Base-by-base conservation (phyloP, 495 filamentous ascomycete species). In the Hypoxylon crocopeplum region DNA sequence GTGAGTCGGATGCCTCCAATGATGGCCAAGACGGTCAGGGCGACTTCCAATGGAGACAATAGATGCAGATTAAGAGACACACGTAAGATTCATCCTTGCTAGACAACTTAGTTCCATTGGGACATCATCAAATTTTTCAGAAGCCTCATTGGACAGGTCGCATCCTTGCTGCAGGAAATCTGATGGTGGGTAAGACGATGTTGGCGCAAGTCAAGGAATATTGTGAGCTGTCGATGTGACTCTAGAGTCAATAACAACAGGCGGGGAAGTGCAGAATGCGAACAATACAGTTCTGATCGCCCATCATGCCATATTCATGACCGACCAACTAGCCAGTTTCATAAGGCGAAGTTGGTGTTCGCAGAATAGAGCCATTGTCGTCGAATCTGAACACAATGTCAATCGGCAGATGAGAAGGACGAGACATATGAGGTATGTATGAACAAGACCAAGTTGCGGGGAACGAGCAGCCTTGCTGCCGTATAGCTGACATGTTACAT, bases 101-200 rank as follows among this genome's bases (percentile, higher is more conserved):
- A 27, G 42, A 34, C 39, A 17, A 15, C 38, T 44, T 51, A 3
- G 29, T 45, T 24, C 20, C n/a, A 46, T 59, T 64, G 34, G 61
- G 29, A 51, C 8, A 32, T 50, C 19, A 30, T 30, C 17, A 37
- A 34, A 37, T 33, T 47, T 33, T 45, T 25, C 19, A 11, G 16
- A 29, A 10, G 40, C 45, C 25, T 38, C 17, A 59, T 64, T 64
- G 61, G 61, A 48, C 10, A 1, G 48, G 45, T 42, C 16, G 33
- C 27, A 59, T 17, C 61, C 55, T 40, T 34, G 55, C 38, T 51
- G 50, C 61, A 59, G 33, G 15, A 15, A 59, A 53, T 32, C 45
- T 47, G 44, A 59, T 49, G 61, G 61, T 55, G 61, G 49, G 61
- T 64, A 64, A 44, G 61, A 59, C 54, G 32, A 30, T 56, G 48